Evolutionary conservation across 192 early-diverging fungal genomes (phyloP), one percentile per base, ranked within the genome.

Genomic region (Entophlyctis luteolus): DNA sequence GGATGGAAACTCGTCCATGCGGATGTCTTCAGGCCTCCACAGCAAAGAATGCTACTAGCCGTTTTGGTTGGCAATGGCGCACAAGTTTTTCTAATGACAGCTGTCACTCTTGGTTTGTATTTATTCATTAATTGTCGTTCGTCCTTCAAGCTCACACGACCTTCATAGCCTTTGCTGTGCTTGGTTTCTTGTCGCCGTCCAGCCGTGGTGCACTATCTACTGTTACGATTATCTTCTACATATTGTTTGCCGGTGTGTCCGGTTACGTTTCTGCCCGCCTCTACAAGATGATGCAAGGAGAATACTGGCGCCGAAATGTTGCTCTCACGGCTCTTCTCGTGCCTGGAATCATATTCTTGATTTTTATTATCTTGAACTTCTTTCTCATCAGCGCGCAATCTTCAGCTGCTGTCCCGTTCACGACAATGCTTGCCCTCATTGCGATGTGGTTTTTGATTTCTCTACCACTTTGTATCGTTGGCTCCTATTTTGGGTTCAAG

Each of bases 221-320:
- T 1, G 89, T 93, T 29, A 90, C 90, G 79, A 82, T 98, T 54
- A 79, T 96, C 46, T 91, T 98, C 70, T 96, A 91, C 76, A 87
- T 98, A 73, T 56, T 89, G 38, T 98, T 92, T 76, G 89, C 86
- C 5, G 80, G 83, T 47, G 86, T 90, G 25, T 87, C 93, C 4
- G 96, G 96, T 18, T 95, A 89, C 65, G 86, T 93, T 34, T 92
- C 94, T 4, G 87, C 93, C 1, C 85, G 91, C 55, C 54, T 89
- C 20, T 98, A 96, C 79, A 94, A 95, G 76, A 92, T 92, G 86
- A 86, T 90, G 75, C 89, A 88, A n/a, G 96, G 96, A 42, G 91
- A 90, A 49, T 76, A 86, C 32, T 90, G 92, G 84, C 89, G 86
- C 67, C 77, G 77, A 23, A 96, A 95, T 63, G 88, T 95, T 25